Conservation (phyloP, 805 yeast genomes). For the Debaryomyces castellii region DNA sequence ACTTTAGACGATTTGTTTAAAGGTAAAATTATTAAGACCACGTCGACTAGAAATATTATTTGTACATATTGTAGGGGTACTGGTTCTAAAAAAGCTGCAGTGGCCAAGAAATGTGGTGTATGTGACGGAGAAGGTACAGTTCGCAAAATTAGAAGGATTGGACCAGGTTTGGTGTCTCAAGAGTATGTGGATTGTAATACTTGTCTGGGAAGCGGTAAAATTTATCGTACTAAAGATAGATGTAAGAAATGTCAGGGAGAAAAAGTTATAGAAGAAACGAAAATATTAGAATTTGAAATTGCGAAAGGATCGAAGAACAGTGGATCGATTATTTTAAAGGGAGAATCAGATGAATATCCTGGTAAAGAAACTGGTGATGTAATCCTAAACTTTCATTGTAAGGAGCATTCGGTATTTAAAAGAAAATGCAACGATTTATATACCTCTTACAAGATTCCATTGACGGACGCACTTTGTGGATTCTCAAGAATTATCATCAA, state of each 20-base stretch:
- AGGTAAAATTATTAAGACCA: constrained; percentile 77
- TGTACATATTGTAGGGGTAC: constrained; percentile 75
- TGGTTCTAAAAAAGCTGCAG: constrained; percentile 68
- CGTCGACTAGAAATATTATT: constrained; percentile 67
- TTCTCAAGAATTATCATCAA: constrained; percentile 62
- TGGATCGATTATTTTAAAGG: constrained; percentile 59
- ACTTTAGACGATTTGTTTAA: constrained; percentile 72
- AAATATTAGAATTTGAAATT: constrained; percentile 73
- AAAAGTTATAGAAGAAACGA: constrained; percentile 60
- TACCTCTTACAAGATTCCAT: constrained; percentile 56
- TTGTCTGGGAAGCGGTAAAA: constrained; percentile 72
- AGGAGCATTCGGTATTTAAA: constrained; percentile 47
- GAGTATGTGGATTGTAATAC: constrained; percentile 58
- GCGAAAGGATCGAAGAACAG: constrained; percentile 66
- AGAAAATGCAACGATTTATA: constrained; percentile 66
- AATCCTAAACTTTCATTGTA: constrained; percentile 56
- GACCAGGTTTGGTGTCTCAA: constrained; percentile 73
- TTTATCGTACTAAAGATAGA: constrained; percentile 60
- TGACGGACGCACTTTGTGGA: constrained; percentile 85
- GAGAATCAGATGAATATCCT: constrained; percentile 76
- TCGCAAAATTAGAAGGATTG: constrained; percentile 60
- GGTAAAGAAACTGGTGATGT: constrained; percentile 80
- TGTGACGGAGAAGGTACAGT: constrained; percentile 76
- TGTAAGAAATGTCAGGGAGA: constrained; percentile 78
- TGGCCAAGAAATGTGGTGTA: constrained; percentile 51